These are phyloP conservation scores for Thalassiosira pacifica DNA, from an alignment of 352 stramenopile species.

Conservation along the genomic window DNA sequence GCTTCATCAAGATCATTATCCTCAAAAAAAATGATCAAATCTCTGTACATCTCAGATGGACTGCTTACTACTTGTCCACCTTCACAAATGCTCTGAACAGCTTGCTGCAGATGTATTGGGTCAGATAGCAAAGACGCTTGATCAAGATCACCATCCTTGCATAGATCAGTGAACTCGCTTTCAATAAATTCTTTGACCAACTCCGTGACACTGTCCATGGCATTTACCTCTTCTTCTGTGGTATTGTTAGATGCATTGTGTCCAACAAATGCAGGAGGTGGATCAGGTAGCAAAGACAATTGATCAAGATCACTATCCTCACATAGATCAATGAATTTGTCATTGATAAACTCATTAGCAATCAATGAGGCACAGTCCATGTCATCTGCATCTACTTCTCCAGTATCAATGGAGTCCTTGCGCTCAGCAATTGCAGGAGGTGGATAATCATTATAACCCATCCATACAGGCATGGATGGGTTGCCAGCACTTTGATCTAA, in stretches of 20 bases:
- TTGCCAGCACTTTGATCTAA: constrained; percentile 2
- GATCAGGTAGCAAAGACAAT: background rate
- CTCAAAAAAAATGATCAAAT: no score
- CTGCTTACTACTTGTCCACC: no score
- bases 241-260: constrained; percentile 5
- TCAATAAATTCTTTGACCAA: background rate
- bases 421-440: no score
- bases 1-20: no score
- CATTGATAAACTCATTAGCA: background rate
- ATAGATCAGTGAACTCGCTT: constrained; percentile 17
- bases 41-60: no score
- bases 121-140: background rate
- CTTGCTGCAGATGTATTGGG: background rate
- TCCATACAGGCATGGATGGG: background rate
- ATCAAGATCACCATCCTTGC: background rate
- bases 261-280: no score
- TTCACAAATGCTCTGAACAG: background rate
- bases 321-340: constrained; percentile 19
- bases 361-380: background rate
- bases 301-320: background rate
- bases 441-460: no score
- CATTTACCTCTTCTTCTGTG: background rate
- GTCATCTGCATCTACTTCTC: background rate
- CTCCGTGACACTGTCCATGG: background rate
- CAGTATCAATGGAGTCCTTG: background rate